Percentiles rank a stretch among this genome's conserved stretches.
Conservation (phyloP, 768 basidiomycete species). For the Galerina marginata region DNA sequence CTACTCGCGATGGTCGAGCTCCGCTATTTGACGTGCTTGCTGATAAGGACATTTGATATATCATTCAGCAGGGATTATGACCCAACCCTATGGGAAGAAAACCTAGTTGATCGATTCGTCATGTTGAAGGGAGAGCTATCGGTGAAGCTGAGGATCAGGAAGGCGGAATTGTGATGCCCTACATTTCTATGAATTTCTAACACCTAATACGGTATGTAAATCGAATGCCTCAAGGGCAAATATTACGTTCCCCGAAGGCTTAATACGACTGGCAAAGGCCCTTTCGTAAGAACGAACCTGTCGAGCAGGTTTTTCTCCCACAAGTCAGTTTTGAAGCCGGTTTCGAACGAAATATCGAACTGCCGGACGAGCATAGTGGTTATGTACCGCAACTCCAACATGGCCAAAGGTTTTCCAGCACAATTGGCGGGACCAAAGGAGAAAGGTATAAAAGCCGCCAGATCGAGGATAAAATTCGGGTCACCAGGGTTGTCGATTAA, state of each 20-base stretch:
- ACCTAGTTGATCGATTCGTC: conserved; percentile 33
- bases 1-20: conserved; percentile 42
- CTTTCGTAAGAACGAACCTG: conserved; percentile 24
- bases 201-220: not conserved
- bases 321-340: conserved; percentile 21
- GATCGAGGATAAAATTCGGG: conserved; percentile 1
- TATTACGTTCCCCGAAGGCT: not conserved
- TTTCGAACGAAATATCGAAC: conserved; percentile 35
- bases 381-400: conserved; percentile 37
- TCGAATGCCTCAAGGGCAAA: not conserved
- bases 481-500: conserved; percentile 17
- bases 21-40: conserved; percentile 31
- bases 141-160: conserved; percentile 11
- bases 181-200: not conserved
- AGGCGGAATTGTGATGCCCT: not conserved
- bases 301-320: conserved; percentile 36
- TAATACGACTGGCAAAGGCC: conserved; percentile 5
- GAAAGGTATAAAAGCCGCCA: conserved; percentile 39
- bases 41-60: conserved; percentile 37
- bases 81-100: conserved; percentile 29
- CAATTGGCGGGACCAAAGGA: conserved; percentile 55
- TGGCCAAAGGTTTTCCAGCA: conserved; percentile 44
- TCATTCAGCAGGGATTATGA: conserved; percentile 31
- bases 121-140: conserved; percentile 16
- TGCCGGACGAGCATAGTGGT: conserved; percentile 29